Conservation (phyloP, 2,329 filamentous ascomycete genomes). For the Mycocentrospora acerina region DNA sequence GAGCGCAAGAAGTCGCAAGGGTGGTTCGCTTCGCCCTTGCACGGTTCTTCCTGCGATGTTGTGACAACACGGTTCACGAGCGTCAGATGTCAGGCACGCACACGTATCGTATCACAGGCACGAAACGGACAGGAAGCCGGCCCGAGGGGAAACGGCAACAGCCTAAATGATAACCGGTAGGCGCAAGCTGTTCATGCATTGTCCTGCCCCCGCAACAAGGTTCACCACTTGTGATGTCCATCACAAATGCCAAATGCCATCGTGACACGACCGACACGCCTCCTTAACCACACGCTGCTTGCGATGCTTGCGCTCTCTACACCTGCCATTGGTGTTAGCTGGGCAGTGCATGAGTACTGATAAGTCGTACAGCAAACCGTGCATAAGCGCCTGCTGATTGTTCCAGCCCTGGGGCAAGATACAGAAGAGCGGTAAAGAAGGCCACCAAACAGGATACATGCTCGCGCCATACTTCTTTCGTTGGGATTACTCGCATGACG, state of each 20-base stretch:
- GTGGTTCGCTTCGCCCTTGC: background rate
- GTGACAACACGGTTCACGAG: background rate
- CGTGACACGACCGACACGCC: constrained; percentile 22
- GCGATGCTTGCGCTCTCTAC: constrained; percentile 14
- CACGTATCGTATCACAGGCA: constrained; percentile 21
- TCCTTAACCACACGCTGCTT: constrained; percentile 8
- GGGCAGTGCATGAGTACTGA: constrained; percentile 23
- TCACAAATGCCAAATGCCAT: constrained; percentile 14
- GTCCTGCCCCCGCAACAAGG: constrained; percentile 8
- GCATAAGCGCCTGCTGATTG: constrained; percentile 40
- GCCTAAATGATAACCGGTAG: constrained; percentile 13
- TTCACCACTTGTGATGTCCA: constrained; percentile 2
- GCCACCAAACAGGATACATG: constrained; percentile 26
- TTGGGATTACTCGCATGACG: constrained; percentile 2
- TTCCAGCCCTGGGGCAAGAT: constrained; percentile 29
- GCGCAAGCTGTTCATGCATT: constrained; percentile 14
- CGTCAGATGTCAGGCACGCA: constrained; percentile 23
- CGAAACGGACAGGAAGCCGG: constrained; percentile 28
- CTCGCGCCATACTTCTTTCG: constrained; percentile 15
- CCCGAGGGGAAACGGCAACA: constrained; percentile 22
- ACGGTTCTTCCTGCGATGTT: constrained; percentile 12
- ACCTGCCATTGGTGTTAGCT: constrained; percentile 31
- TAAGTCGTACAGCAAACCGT: constrained; percentile 31
- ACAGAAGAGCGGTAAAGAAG: constrained; percentile 43
- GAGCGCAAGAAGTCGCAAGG: background rate